Percentiles rank a stretch among this genome's conserved stretches.
These are phyloP conservation scores for Exophiala mesophila DNA, from an alignment of 2,329 filamentous ascomycete species.

Conservation along the genomic window DNA sequence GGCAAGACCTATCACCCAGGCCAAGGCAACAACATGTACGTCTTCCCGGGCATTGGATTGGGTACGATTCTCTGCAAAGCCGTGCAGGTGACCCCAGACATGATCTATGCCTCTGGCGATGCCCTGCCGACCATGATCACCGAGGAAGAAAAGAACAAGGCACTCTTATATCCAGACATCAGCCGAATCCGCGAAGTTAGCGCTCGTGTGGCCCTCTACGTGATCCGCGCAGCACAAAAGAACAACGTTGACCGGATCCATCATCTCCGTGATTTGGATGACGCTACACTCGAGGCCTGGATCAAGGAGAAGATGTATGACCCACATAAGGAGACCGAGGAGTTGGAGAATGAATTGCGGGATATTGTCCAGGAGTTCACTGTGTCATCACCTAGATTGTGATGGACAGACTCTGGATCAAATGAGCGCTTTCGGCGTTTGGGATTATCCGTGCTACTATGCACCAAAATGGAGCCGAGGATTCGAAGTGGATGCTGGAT, in stretches of 20 bases:
- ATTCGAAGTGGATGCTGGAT: no score
- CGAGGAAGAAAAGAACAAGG: constrained; percentile 72
- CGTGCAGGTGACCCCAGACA: constrained; percentile 79
- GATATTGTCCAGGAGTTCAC: constrained; percentile 19
- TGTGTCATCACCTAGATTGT: constrained; percentile 13
- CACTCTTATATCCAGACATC: constrained; percentile 86
- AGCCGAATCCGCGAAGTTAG: constrained; percentile 88
- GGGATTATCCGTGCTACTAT: no score
- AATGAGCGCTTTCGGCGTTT: no score
- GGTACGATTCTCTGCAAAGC: constrained; percentile 89
- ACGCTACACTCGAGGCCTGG: constrained; percentile 42
- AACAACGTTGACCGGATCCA: constrained; percentile 62
- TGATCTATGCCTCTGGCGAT: constrained; percentile 92
- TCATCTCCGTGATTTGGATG: constrained; percentile 39
- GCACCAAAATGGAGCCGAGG: no score
- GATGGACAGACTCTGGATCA: neutral
- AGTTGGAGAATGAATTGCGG: constrained; percentile 39
- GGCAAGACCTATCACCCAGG: constrained; percentile 68
- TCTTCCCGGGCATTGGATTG: constrained; percentile 93
- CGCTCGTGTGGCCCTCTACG: constrained; percentile 78
- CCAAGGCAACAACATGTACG: constrained; percentile 79
- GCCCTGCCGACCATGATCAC: constrained; percentile 74
- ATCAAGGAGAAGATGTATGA: constrained; percentile 48
- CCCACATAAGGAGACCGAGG: constrained; percentile 43
- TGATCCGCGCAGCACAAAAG: constrained; percentile 84